A percentile compares a stretch with the other conserved stretches of the same genome.
These are phyloP conservation scores for apple (Malus domestica) DNA, from an alignment of 306 rosid species.

Conservation along the genomic window DNA sequence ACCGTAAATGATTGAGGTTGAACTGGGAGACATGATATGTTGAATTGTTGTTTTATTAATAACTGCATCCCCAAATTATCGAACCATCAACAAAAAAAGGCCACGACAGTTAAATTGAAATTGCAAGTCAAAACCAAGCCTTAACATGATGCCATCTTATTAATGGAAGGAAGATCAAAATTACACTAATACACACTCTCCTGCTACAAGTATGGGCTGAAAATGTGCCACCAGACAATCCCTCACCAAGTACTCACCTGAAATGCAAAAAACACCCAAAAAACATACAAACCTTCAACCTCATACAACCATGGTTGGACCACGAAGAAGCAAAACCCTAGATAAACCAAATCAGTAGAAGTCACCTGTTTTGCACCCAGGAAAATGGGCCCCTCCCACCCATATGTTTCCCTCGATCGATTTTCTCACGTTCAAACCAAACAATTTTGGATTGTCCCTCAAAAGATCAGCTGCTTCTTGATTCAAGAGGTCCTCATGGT, in stretches of 20 bases:
- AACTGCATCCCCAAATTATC: too few relatives aligned
- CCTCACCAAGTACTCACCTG: not conserved
- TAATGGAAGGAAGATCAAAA: not conserved
- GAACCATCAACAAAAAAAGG: too few relatives aligned
- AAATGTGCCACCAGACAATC: not conserved
- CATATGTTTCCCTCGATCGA: constrained; percentile 28
- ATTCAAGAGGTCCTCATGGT: constrained; percentile 31
- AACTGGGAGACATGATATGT: too few relatives aligned
- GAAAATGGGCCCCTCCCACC: constrained; percentile 22
- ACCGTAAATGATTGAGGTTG: too few relatives aligned
- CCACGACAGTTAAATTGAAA: not conserved
- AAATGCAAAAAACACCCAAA: not conserved
- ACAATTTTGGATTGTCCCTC: constrained; percentile 26
- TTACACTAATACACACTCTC: not conserved
- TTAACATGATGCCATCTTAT: not conserved
- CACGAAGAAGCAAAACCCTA: not conserved
- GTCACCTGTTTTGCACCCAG: constrained; percentile 2
- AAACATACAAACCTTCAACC: not conserved
- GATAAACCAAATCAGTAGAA: not conserved
- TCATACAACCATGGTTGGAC: not conserved
- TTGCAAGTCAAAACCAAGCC: not conserved
- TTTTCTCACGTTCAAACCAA: constrained; percentile 29
- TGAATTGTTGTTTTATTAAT: too few relatives aligned
- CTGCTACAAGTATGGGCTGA: not conserved
- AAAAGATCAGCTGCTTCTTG: constrained; percentile 37